These are phyloP conservation scores for Quambalaria eucalypti DNA, from an alignment of 1,284 basidiomycete species.

Conservation along the genomic window DNA sequence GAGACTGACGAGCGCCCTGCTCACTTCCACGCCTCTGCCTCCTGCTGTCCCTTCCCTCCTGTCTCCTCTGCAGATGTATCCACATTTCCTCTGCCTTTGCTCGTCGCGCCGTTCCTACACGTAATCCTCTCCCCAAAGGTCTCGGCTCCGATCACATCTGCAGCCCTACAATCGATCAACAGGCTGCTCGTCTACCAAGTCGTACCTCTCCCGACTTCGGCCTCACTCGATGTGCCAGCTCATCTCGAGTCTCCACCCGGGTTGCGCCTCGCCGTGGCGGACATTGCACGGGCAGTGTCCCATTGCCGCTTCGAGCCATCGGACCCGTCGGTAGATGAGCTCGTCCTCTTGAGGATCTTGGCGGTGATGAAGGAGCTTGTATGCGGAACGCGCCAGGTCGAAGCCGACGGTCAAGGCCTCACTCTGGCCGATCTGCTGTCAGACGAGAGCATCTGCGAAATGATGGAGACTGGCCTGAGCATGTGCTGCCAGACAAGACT, in stretches of 20 bases:
- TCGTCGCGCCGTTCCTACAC: constrained; percentile 61
- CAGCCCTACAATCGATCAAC: constrained; percentile 77
- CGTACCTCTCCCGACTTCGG: constrained; percentile 52
- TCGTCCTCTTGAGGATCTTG: constrained; percentile 84
- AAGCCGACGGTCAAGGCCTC: not conserved
- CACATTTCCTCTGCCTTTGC: constrained; percentile 24
- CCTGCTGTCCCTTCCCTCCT: not conserved
- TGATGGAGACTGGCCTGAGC: constrained; percentile 92
- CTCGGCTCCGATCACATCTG: constrained; percentile 85
- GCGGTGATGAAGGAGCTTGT: constrained; percentile 69
- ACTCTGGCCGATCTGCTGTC: constrained; percentile 47
- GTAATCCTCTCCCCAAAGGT: constrained; percentile 85
- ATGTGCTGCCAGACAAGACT: constrained; percentile 94
- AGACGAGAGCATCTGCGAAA: constrained; percentile 92
- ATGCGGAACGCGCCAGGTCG: constrained; percentile 55
- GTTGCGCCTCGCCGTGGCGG: constrained; percentile 58
- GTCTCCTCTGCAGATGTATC: constrained; percentile 15
- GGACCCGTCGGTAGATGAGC: constrained; percentile 74
- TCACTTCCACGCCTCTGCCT: too few species aligned
- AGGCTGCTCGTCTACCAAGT: constrained; percentile 72
- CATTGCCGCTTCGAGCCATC: constrained; percentile 97
- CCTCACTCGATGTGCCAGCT: constrained; percentile 27
- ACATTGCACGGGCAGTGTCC: constrained; percentile 79
- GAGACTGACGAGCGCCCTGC: too few species aligned
- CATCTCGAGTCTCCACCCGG: constrained; percentile 5